Percentiles rank a stretch among this genome's conserved stretches.
Conservation (phyloP, 306 rosid genomes). For the Dalbergia cochinchinensis region DNA sequence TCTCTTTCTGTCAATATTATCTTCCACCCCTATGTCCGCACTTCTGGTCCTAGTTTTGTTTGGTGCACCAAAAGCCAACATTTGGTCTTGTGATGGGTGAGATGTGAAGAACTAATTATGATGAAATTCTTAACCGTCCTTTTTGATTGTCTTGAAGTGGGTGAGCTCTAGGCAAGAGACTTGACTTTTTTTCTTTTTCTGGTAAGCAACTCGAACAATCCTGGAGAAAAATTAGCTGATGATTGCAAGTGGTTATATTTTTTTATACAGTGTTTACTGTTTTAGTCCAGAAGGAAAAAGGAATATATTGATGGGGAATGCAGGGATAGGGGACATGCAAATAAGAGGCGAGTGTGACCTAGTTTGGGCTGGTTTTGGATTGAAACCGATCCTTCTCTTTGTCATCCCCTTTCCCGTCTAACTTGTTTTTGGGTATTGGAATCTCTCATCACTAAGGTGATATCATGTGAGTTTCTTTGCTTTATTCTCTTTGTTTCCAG, state of each 20-base stretch:
- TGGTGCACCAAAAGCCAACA: background rate
- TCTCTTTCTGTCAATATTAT: too few species aligned
- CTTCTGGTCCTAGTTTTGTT: background rate
- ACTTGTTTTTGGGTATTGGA: constrained; percentile 7
- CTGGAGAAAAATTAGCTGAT: background rate
- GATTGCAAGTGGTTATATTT: too few species aligned
- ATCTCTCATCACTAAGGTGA: constrained; percentile 37
- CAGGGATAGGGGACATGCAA: too few species aligned
- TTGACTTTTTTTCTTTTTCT: background rate
- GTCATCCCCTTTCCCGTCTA: constrained; percentile 13
- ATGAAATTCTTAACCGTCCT: background rate
- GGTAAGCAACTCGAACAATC: background rate
- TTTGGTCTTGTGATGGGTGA: background rate
- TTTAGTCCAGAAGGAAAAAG: too few species aligned
- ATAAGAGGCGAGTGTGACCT: too few species aligned
- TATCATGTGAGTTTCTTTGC: constrained; percentile 24
- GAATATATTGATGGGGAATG: too few species aligned
- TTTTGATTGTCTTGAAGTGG: background rate
- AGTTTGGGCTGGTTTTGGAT: background rate
- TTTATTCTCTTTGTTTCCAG: constrained; percentile 29
- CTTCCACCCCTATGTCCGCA: background rate
- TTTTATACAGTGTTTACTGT: too few species aligned
- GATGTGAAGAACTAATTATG: background rate
- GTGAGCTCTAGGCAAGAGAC: background rate
- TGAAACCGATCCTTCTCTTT: constrained; percentile 29